Evolutionary conservation across 1,284 basidiomycete genomes (phyloP).

Genomic region (Trichosporon sp.): DNA sequence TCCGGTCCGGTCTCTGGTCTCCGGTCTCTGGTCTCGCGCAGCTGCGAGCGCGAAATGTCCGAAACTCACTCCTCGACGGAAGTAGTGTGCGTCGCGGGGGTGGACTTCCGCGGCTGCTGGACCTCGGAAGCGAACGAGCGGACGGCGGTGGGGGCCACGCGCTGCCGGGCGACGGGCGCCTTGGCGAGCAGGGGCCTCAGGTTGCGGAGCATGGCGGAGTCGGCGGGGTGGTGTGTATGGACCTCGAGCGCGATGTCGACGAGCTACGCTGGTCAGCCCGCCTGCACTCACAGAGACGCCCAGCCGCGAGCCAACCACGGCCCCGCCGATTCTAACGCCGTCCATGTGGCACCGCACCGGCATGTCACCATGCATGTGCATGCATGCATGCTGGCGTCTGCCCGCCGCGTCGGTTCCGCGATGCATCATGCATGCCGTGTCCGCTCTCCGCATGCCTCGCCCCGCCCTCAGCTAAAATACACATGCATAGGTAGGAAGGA

Average conservation of each 20-base stretch:
- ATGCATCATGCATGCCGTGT: neutral
- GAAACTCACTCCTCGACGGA: slow-evolving; percentile 49
- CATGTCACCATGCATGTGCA: neutral
- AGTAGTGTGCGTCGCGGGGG: slow-evolving; percentile 51
- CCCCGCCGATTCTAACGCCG: neutral
- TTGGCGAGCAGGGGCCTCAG: slow-evolving; percentile 39
- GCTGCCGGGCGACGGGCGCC: slow-evolving; percentile 24
- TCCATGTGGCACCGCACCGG: neutral
- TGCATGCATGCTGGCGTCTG: too few species aligned
- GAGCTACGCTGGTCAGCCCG: slow-evolving; percentile 1
- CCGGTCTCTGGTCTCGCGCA: neutral
- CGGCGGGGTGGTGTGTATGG: slow-evolving; percentile 15
- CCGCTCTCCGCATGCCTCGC: neutral
- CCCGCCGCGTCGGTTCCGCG: neutral
- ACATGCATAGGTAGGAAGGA: slow-evolving; percentile 1
- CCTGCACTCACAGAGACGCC: neutral
- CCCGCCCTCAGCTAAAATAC: neutral
- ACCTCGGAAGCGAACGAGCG: slow-evolving; percentile 13
- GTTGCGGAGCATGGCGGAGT: slow-evolving; percentile 37
- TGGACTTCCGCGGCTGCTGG: slow-evolving; percentile 56
- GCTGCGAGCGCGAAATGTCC: neutral
- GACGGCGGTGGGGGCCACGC: slow-evolving; percentile 32
- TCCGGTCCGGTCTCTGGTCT: neutral
- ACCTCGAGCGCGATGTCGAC: slow-evolving; percentile 6
- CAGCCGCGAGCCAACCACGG: neutral